Conservation (phyloP, 2,329 filamentous ascomycete genomes). For the Cladorrhinum sp. region DNA sequence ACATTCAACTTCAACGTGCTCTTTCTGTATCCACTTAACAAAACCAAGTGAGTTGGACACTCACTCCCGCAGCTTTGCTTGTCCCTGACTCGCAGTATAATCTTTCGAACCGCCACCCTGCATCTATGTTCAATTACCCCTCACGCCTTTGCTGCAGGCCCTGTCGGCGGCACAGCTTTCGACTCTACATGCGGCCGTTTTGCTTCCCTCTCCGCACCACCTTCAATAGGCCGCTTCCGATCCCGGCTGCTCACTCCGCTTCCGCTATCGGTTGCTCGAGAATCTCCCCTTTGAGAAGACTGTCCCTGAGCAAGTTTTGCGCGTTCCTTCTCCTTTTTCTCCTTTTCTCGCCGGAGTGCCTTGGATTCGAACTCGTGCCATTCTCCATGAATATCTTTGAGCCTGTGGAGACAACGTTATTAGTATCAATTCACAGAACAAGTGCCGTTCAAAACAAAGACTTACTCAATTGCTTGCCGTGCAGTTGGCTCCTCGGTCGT, state of each 20-base stretch:
- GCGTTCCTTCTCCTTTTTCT: slow-evolving; percentile 53
- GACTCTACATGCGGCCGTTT: slow-evolving; percentile 30
- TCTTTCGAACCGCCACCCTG: background rate
- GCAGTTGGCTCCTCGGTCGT: slow-evolving; percentile 73
- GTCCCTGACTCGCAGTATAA: background rate
- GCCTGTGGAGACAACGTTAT: slow-evolving; percentile 44
- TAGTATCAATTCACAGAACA: slow-evolving; percentile 25
- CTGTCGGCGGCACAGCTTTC: background rate
- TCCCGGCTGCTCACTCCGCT: slow-evolving; percentile 29
- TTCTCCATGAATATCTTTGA: slow-evolving; percentile 80
- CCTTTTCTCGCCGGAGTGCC: slow-evolving; percentile 84
- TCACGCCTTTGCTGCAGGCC: background rate
- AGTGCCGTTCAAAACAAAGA: slow-evolving; percentile 30
- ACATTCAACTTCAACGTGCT: background rate
- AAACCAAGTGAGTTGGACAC: background rate
- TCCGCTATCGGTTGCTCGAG: slow-evolving; percentile 2
- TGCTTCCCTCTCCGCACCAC: slow-evolving; percentile 26
- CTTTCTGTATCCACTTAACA: background rate
- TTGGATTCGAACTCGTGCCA: slow-evolving; percentile 99
- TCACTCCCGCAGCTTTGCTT: background rate
- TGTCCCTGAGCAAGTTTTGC: slow-evolving; percentile 1
- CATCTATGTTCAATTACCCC: background rate
- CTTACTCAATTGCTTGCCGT: slow-evolving; percentile 77
- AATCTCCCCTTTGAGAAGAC: background rate
- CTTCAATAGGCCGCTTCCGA: slow-evolving; percentile 37